Conservation (phyloP, 495 filamentous ascomycete species). For the Thermothielavioides terrestris region DNA sequence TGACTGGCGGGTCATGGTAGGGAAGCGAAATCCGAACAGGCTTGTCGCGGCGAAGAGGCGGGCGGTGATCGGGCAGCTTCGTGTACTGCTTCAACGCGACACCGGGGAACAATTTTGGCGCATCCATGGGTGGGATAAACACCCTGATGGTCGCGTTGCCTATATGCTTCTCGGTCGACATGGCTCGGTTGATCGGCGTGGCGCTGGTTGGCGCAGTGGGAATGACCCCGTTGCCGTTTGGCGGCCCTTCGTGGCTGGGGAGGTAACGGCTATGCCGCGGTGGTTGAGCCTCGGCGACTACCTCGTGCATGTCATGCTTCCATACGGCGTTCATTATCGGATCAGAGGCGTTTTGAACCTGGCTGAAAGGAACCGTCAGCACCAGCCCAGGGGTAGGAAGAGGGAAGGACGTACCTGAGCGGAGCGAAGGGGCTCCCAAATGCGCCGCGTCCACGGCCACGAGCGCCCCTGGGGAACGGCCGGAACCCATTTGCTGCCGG, state of each 20-base stretch:
- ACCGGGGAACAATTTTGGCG: conserved; percentile 58
- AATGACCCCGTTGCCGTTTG: conserved; percentile 40
- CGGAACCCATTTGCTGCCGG: conserved; percentile 67
- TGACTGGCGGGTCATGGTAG: conserved; percentile 41
- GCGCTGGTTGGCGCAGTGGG: conserved; percentile 34
- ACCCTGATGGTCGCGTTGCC: conserved; percentile 81
- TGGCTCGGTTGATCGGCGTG: conserved; percentile 47
- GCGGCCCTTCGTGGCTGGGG: conserved; percentile 32
- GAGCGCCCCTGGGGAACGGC: conserved; percentile 53
- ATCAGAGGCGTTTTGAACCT: conserved; percentile 42
- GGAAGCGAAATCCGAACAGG: conserved; percentile 92
- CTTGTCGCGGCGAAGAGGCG: conserved; percentile 90
- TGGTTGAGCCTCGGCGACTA: conserved; percentile 46
- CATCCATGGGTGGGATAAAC: conserved; percentile 58
- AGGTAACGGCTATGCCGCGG: conserved; percentile 28
- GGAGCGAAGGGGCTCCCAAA: conserved; percentile 49
- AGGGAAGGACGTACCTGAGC: conserved; percentile 42
- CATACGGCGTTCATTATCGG: conserved; percentile 62
- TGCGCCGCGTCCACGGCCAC: conserved; percentile 42
- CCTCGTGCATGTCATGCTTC: conserved; percentile 94
- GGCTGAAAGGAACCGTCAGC: conserved; percentile 34
- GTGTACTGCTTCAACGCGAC: conserved; percentile 80
- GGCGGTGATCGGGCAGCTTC: conserved; percentile 87
- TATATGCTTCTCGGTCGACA: conserved; percentile 50
- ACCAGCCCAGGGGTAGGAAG: background rate